Base-by-base conservation (phyloP, 2,329 filamentous ascomycete genomes). In the Talaromyces sp. region DNA sequence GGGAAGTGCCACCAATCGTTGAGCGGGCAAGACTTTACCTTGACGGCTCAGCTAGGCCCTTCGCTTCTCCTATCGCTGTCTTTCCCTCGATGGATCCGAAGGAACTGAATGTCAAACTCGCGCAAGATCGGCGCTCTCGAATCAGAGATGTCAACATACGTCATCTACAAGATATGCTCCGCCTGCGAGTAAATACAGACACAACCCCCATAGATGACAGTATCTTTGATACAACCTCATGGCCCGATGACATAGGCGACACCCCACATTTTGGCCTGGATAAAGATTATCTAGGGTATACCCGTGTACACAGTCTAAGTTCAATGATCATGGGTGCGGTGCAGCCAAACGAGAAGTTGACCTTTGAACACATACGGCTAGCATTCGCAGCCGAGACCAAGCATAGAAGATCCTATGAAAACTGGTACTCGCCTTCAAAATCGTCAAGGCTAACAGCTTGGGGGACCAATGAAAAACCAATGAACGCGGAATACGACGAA, bases 151-250 rank as follows among this genome's bases (percentile, higher is more conserved):
- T 90, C 68, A 91, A 91, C 69, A 79, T 89, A 64, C 81, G 87
- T 11, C 87, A 91, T 73, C 78, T 90, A 2, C 83, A 86, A 69
- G 83, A 85, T 64, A 89, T 90, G 86, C 79, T 90, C 69, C 72
- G 74, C 65, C 74, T 73, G 67, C 71, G 77, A 67, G 69, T 81
- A 64, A 73, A 74, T 66, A 71, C 74, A 68, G 70, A 72, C 54
- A 69, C 70, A 35, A 71, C 69, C 1, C 68, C 70, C n/a, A 70
- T 76, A 33, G 73, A 75, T 61, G 72, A 74, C 33, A 69, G 73
- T 35, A 69, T 81, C 19, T 70, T 78, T 27, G 67, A 67, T 15
- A 61, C 67, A 43, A 71, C 69, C n/a, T 64, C 70, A 27, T 78
- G 77, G 77, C 69, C 72, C 5, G 63, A 76, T 31, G 72, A 72